phyloP scores from a whole-genome alignment of 148 eudicot species.

The Rhododendron simsii region DNA sequence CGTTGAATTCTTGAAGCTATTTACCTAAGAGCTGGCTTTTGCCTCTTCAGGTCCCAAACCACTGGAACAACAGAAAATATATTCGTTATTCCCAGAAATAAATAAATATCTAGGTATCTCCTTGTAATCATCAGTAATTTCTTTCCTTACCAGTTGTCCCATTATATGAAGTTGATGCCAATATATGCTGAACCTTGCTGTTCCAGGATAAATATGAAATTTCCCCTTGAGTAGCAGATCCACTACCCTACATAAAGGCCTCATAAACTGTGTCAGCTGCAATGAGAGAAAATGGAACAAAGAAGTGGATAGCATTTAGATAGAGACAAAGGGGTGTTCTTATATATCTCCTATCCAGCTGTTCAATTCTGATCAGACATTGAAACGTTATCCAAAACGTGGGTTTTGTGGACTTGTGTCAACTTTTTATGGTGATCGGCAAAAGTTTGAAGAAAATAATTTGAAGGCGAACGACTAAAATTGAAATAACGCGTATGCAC shows the following conservation, averaged over 20 bases:
- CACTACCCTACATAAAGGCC: slow-evolving; percentile 62
- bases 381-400: neutral
- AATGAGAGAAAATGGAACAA: neutral
- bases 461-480: neutral
- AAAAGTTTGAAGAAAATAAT: neutral
- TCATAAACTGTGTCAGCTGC: slow-evolving; percentile 2
- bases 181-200: slow-evolving; percentile 79
- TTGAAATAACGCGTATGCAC: neutral
- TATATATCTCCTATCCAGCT: neutral
- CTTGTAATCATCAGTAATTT: neutral
- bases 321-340: neutral
- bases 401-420: neutral
- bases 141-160: slow-evolving; percentile 74
- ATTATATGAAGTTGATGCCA: slow-evolving; percentile 86
- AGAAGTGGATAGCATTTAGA: neutral
- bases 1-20: neutral
- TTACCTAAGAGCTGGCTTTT: slow-evolving; percentile 90
- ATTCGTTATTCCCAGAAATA: slow-evolving; percentile 3
- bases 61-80: slow-evolving; percentile 39
- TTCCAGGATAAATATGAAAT: slow-evolving; percentile 97
- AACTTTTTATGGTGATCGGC: neutral
- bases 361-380: neutral
- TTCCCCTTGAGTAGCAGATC: slow-evolving; percentile 86
- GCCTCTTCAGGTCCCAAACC: slow-evolving; percentile 96
- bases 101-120: neutral